Conservation (phyloP, 2,329 filamentous ascomycete species). For the Aspergillus japonicus region DNA sequence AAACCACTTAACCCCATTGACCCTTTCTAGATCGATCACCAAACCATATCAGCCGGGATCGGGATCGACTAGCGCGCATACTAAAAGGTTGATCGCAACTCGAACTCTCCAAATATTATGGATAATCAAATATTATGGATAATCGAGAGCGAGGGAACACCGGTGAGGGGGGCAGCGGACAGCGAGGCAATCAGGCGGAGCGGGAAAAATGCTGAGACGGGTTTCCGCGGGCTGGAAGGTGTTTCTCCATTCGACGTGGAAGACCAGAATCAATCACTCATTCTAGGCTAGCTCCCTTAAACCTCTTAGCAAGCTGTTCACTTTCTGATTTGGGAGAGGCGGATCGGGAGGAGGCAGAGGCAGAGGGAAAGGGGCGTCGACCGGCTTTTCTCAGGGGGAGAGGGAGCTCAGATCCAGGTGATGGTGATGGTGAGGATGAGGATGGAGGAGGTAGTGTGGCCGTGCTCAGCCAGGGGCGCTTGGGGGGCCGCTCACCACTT, state of each 20-base stretch:
- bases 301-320: conserved; percentile 64
- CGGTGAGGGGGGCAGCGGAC: not conserved
- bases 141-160: not conserved
- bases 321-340: conserved; percentile 49
- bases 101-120: not conserved
- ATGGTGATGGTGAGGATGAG: not conserved
- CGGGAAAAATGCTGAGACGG: no score
- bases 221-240: not conserved
- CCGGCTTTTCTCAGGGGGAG: conserved; percentile 32
- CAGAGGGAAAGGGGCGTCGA: conserved; percentile 35
- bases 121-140: not conserved
- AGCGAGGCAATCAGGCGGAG: not conserved
- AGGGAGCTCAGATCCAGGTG: conserved; percentile 28
- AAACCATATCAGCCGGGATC: not conserved
- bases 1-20: no score
- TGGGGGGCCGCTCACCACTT: conserved; percentile 93
- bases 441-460: conserved; percentile 21
- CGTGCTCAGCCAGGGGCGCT: conserved; percentile 55
- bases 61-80: not conserved
- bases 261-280: conserved; percentile 25
- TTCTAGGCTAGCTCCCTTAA: conserved; percentile 61
- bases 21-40: not conserved
- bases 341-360: conserved; percentile 34
- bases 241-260: not conserved
- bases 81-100: not conserved